Conservation (phyloP, 1,284 basidiomycete genomes). For the Agaricales sp. region DNA sequence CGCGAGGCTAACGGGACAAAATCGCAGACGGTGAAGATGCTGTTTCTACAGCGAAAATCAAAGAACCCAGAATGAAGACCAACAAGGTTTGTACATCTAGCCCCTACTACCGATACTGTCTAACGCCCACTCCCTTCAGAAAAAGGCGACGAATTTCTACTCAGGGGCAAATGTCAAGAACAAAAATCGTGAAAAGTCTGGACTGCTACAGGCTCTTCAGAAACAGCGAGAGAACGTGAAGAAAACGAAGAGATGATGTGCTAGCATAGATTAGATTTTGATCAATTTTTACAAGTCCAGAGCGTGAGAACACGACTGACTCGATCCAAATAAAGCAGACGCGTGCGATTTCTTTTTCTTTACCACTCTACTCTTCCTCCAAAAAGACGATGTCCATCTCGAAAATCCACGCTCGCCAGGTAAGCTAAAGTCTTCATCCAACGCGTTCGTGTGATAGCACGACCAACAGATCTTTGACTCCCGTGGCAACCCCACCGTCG, state of each 20-base stretch:
- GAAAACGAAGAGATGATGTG: slow-evolving; percentile 23
- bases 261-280: slow-evolving; percentile 3
- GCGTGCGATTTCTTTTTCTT: neutral
- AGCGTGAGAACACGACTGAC: neutral
- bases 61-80: slow-evolving; percentile 79
- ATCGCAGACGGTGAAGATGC: neutral
- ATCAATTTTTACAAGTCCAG: neutral
- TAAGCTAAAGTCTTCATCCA: slow-evolving; percentile 20
- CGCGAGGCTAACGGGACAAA: slow-evolving; percentile 12
- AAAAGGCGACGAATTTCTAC: slow-evolving; percentile 90
- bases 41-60: no score
- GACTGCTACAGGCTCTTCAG: slow-evolving; percentile 42
- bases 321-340: neutral
- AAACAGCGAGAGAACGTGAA: slow-evolving; percentile 32
- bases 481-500: slow-evolving; percentile 92
- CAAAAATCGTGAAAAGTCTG: slow-evolving; percentile 60
- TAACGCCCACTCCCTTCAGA: slow-evolving; percentile 29
- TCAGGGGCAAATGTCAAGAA: slow-evolving; percentile 83
- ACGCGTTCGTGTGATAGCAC: neutral
- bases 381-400: slow-evolving; percentile 70
- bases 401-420: slow-evolving; percentile 85
- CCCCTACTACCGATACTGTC: slow-evolving; percentile 2
- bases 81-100: slow-evolving; percentile 50
- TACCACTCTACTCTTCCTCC: slow-evolving; percentile 12
- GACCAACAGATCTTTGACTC: slow-evolving; percentile 85